phyloP scores from a whole-genome alignment of 1,284 basidiomycete species.

The Cystobasidium sp. region DNA sequence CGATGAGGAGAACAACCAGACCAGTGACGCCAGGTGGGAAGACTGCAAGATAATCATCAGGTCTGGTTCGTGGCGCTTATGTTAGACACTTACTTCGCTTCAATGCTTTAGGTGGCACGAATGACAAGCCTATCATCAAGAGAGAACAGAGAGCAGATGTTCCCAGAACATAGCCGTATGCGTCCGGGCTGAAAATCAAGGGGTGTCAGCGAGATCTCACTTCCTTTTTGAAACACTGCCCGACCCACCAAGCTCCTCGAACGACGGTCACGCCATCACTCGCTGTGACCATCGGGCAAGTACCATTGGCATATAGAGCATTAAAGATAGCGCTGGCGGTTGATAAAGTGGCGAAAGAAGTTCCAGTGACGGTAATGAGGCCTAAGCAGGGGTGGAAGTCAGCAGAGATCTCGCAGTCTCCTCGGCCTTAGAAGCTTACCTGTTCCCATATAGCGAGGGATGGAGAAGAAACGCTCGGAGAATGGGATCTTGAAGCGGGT shows the following conservation, averaged over 20 bases:
- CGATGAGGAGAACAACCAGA: slow-evolving; percentile 75
- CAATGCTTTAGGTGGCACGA: slow-evolving; percentile 65
- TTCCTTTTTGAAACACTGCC: not conserved
- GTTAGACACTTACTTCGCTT: slow-evolving; percentile 59
- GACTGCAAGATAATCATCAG: slow-evolving; percentile 1
- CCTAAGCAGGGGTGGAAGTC: slow-evolving; percentile 66
- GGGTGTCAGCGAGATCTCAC: not conserved
- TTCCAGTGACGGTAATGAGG: slow-evolving; percentile 80
- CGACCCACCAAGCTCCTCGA: slow-evolving; percentile 61
- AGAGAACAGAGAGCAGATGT: slow-evolving; percentile 78
- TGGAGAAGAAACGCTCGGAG: slow-evolving; percentile 64
- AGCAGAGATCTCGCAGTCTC: not conserved
- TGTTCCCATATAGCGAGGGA: slow-evolving; percentile 76
- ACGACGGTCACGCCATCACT: slow-evolving; percentile 68
- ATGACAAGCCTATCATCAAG: slow-evolving; percentile 76
- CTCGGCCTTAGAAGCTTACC: slow-evolving; percentile 54
- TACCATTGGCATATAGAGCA: slow-evolving; percentile 76
- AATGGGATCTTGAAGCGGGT: slow-evolving; percentile 52
- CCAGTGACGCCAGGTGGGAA: slow-evolving; percentile 57
- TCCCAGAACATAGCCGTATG: slow-evolving; percentile 62
- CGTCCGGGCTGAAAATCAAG: slow-evolving; percentile 45
- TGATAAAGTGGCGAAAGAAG: slow-evolving; percentile 77
- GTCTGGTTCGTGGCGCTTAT: not conserved
- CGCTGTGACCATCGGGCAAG: slow-evolving; percentile 67
- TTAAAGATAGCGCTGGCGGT: slow-evolving; percentile 63